Evolutionary conservation across 2,329 filamentous ascomycete species (phyloP).

Genomic region (Phaeosphaeriaceae sp.): DNA sequence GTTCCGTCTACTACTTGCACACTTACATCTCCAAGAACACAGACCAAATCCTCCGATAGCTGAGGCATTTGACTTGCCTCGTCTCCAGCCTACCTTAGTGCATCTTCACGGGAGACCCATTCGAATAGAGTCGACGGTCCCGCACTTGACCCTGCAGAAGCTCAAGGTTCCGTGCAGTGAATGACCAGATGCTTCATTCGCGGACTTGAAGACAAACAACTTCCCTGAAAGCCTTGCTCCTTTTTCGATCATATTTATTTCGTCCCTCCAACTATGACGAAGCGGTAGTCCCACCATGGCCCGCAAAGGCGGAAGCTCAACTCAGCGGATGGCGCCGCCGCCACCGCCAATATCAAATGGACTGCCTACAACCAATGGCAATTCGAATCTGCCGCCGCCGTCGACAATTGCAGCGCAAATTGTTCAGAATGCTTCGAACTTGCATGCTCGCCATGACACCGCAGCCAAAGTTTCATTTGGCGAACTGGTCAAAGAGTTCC

Average conservation of each 20-base stretch:
- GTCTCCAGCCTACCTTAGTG: not conserved
- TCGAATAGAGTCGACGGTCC: not conserved
- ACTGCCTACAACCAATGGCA: conserved; percentile 14
- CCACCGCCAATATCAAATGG: conserved; percentile 29
- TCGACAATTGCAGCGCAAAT: conserved; percentile 90
- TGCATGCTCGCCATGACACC: conserved; percentile 66
- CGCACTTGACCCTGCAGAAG: not conserved
- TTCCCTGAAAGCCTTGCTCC: not conserved
- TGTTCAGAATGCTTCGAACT: conserved; percentile 78
- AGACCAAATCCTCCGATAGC: not conserved
- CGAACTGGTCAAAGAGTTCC: conserved; percentile 72
- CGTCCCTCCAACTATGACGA: conserved; percentile 29
- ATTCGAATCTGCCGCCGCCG: conserved; percentile 54
- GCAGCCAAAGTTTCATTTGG: conserved; percentile 78
- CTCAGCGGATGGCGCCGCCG: conserved; percentile 36
- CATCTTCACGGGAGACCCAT: not conserved
- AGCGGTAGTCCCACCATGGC: conserved; percentile 47
- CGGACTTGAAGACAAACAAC: not conserved
- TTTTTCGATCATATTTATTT: not conserved
- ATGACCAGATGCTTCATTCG: not conserved
- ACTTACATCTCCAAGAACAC: not conserved
- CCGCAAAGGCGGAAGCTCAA: conserved; percentile 48
- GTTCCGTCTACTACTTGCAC: not conserved
- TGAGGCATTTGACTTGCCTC: not conserved
- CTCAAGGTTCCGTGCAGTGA: not conserved